phyloP scores from a whole-genome alignment of 1,284 basidiomycete species.

The Pascua guehoae region DNA sequence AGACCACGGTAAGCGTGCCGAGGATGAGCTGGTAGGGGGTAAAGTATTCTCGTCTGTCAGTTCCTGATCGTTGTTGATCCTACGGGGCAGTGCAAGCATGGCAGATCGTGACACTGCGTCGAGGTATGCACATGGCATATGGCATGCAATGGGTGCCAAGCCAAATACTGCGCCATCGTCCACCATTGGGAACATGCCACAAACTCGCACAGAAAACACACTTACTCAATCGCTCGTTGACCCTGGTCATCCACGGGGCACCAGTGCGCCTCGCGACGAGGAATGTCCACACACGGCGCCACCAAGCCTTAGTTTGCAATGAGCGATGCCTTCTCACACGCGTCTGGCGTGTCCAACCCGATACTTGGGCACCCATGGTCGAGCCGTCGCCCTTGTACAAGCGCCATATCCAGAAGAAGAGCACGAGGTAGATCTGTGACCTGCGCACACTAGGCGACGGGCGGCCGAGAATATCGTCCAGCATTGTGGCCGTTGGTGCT shows the following conservation, averaged over 20 bases:
- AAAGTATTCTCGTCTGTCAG: constrained; percentile 62
- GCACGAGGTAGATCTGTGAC: constrained; percentile 73
- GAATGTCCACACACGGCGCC: constrained; percentile 26
- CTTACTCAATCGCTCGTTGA: constrained; percentile 44
- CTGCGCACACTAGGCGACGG: constrained; percentile 73
- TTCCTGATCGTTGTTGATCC: no score
- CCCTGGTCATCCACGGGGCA: constrained; percentile 35
- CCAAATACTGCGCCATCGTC: no score
- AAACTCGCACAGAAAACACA: no score
- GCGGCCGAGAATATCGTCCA: constrained; percentile 75
- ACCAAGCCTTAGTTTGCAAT: constrained; percentile 5
- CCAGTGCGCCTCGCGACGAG: constrained; percentile 32
- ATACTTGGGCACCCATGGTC: constrained; percentile 38
- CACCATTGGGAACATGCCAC: no score
- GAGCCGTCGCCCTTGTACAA: constrained; percentile 66
- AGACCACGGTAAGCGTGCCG: constrained; percentile 76
- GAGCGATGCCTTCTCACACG: background rate
- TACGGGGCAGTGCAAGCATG: background rate
- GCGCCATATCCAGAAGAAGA: constrained; percentile 84
- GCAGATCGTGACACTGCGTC: background rate
- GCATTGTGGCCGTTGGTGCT: constrained; percentile 54
- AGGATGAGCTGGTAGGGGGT: constrained; percentile 93
- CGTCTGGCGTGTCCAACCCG: background rate
- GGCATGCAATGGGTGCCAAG: background rate
- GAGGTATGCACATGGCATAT: background rate